Evolutionary conservation across 371 early-diverging fungal genomes (phyloP).

Genomic region (Saksenaea vasiformis): DNA sequence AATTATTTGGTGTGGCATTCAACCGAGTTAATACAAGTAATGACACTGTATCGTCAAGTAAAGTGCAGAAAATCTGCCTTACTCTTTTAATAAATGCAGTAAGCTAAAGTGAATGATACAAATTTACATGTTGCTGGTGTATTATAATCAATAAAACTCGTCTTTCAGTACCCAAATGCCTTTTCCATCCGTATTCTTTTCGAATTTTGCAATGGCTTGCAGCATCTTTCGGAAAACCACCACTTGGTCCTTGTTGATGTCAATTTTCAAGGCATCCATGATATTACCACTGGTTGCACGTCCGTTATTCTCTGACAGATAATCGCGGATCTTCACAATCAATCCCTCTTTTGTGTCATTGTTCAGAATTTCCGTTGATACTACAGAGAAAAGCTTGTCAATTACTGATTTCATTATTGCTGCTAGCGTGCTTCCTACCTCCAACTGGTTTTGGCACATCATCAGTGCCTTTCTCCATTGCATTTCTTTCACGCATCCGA

Average conservation of each 20-base stretch:
- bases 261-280: constrained; percentile 47
- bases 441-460: neutral
- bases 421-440: constrained; percentile 3
- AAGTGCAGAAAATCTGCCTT: no score
- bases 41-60: no score
- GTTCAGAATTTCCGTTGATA: constrained; percentile 19
- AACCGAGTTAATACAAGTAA: no score
- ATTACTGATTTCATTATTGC: neutral
- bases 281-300: constrained; percentile 52
- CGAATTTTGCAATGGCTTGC: constrained; percentile 61
- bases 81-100: no score
- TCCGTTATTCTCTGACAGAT: constrained; percentile 46
- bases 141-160: constrained; percentile 39
- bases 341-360: constrained; percentile 38
- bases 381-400: neutral
- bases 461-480: constrained; percentile 24
- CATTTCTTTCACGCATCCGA: constrained; percentile 51
- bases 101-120: no score
- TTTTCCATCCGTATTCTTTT: constrained; percentile 33
- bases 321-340: constrained; percentile 59
- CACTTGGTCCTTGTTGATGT: constrained; percentile 51
- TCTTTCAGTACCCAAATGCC: constrained; percentile 58
- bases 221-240: constrained; percentile 68
- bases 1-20: no score
- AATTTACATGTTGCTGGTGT: neutral